A percentile compares a stretch with the other conserved stretches of the same genome.
Evolutionary conservation across 148 eudicot species (phyloP).

Genomic region (Drosera capensis): DNA sequence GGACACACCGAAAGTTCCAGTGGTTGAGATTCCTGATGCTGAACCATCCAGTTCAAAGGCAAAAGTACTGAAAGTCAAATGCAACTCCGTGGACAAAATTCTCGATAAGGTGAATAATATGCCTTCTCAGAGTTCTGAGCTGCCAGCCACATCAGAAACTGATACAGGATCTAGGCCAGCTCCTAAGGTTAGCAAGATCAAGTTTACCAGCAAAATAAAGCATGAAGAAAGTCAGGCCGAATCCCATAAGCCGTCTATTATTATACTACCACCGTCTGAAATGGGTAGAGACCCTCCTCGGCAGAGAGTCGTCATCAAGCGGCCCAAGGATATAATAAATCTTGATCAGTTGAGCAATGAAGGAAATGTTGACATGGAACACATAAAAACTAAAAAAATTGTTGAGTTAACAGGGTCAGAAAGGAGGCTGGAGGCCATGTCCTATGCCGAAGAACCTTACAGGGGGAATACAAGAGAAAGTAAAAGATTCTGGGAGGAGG

Average conservation of each 20-base stretch:
- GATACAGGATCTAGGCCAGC: slow-evolving; percentile 39
- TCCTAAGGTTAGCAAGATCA: slow-evolving; percentile 59
- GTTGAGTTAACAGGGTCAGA: slow-evolving; percentile 41
- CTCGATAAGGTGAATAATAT: slow-evolving; percentile 38
- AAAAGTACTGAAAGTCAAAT: slow-evolving; percentile 75
- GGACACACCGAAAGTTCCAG: slow-evolving; percentile 20
- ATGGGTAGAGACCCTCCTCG: slow-evolving; percentile 36
- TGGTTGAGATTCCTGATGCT: slow-evolving; percentile 19
- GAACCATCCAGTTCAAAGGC: slow-evolving; percentile 51
- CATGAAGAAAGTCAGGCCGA: slow-evolving; percentile 48
- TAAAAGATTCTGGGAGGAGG: slow-evolving; percentile 58
- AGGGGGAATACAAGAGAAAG: slow-evolving; percentile 33
- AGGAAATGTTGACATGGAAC: slow-evolving; percentile 36
- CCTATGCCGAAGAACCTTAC: slow-evolving; percentile 24
- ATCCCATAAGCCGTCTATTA: slow-evolving; percentile 43
- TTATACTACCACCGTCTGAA: slow-evolving; percentile 78
- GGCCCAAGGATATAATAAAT: slow-evolving; percentile 51
- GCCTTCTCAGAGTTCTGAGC: slow-evolving; percentile 39
- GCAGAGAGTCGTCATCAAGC: slow-evolving; percentile 65
- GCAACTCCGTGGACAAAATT: slow-evolving; percentile 40
- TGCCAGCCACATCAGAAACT: slow-evolving; percentile 41
- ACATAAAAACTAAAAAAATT: slow-evolving; percentile 59
- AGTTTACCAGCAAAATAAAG: slow-evolving; percentile 50
- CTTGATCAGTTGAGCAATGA: slow-evolving; percentile 50
- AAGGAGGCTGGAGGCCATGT: slow-evolving; percentile 19